A percentile compares a stretch with the other conserved stretches of the same genome.
Evolutionary conservation across 208 protist genomes (phyloP).

Genomic region (Trypanosoma mega): DNA sequence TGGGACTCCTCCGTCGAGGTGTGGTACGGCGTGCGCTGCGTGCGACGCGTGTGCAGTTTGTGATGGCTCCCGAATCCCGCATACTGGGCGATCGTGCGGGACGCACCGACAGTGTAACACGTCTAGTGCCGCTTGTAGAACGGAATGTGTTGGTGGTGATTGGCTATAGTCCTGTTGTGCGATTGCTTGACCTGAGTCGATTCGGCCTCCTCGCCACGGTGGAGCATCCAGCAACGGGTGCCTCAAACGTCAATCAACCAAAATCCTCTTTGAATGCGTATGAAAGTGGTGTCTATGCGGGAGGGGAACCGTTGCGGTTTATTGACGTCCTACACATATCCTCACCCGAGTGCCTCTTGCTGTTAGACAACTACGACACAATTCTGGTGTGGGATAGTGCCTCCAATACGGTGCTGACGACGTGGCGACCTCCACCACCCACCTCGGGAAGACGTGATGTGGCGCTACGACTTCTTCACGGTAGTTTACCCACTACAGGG

Average conservation of each 20-base stretch:
- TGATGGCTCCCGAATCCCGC: neutral
- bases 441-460: constrained; percentile 10
- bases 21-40: constrained; percentile 9
- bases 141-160: constrained; percentile 32
- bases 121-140: constrained; percentile 31
- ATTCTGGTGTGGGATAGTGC: constrained; percentile 45
- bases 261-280: neutral
- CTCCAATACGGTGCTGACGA: constrained; percentile 26
- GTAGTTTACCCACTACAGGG: constrained; percentile 14
- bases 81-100: constrained; percentile 1
- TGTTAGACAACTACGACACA: constrained; percentile 43
- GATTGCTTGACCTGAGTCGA: constrained; percentile 33
- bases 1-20: constrained; percentile 11
- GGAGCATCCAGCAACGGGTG: constrained; percentile 10
- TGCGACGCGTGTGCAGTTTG: constrained; percentile 9
- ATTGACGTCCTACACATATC: constrained; percentile 38
- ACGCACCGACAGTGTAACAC: constrained; percentile 29
- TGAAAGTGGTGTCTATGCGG: neutral
- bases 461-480: neutral
- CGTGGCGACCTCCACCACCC: neutral
- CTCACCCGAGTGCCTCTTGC: constrained; percentile 29
- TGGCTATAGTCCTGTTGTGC: constrained; percentile 38
- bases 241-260: neutral
- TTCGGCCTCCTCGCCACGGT: constrained; percentile 11
- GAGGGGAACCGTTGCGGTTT: constrained; percentile 32